These are phyloP conservation scores for Chlorencoelia australis DNA, from an alignment of 2,329 filamentous ascomycete species.

Conservation along the genomic window DNA sequence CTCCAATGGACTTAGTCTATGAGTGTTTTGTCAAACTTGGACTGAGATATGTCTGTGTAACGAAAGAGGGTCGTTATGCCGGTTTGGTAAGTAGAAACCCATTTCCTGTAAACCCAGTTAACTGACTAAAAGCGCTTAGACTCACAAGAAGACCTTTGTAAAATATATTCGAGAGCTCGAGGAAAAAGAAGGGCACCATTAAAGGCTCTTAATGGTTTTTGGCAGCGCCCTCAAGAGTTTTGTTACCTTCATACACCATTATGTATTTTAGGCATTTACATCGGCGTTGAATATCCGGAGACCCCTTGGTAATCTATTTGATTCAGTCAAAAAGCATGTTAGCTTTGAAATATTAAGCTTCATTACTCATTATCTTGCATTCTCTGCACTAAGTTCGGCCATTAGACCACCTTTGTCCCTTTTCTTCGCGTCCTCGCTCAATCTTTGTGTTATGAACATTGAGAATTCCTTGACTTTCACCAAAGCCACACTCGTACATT, in stretches of 20 bases:
- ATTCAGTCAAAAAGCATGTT: too few species aligned
- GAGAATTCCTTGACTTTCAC: constrained; percentile 74
- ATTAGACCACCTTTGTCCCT: constrained; percentile 70
- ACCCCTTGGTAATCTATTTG: too few species aligned
- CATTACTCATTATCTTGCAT: constrained; percentile 42
- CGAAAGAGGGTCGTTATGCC: constrained; percentile 73
- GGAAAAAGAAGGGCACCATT: constrained; percentile 30
- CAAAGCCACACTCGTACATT: constrained; percentile 65
- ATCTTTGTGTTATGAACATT: constrained; percentile 57
- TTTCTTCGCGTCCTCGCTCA: constrained; percentile 69
- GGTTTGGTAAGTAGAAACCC: constrained; percentile 58
- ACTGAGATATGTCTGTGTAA: constrained; percentile 82
- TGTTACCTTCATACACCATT: constrained; percentile 7
- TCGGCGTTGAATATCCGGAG: background rate
- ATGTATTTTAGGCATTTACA: constrained; percentile 7
- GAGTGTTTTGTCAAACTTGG: constrained; percentile 95
- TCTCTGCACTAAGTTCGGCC: constrained; percentile 72
- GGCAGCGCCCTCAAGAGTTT: constrained; percentile 8
- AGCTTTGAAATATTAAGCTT: constrained; percentile 34
- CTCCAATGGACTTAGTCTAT: constrained; percentile 89
- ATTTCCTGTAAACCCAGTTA: too few species aligned
- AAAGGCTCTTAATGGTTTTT: constrained; percentile 5
- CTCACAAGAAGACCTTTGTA: constrained; percentile 95
- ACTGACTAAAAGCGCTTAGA: constrained; percentile 36
- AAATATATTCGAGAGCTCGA: constrained; percentile 85